A percentile compares a stretch with the other conserved stretches of the same genome.
phyloP scores from a whole-genome alignment of 2,329 filamentous ascomycete species.

The Leptosphaerulina australis region DNA sequence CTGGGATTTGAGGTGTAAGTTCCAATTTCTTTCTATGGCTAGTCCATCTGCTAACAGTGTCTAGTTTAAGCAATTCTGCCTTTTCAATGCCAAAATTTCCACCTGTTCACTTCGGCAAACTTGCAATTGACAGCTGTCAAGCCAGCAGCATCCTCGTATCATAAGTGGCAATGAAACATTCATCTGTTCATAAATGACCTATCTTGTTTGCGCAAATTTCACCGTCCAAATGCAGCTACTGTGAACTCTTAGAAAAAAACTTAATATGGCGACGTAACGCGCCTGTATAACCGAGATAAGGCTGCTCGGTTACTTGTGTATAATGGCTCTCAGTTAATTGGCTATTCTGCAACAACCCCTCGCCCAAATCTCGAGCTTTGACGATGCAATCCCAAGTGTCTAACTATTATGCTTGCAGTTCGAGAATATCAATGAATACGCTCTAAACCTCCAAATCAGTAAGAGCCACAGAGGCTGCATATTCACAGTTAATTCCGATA shows the following conservation, averaged over 20 bases:
- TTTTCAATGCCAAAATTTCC: background rate
- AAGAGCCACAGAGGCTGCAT: background rate
- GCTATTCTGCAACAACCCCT: background rate
- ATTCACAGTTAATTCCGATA: background rate
- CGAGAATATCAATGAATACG: background rate
- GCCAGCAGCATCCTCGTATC: background rate
- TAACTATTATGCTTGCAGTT: background rate
- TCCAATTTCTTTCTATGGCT: background rate
- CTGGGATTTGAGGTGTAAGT: constrained; percentile 65
- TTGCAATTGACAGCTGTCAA: background rate
- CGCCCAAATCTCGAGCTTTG: constrained; percentile 12
- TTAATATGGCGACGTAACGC: background rate
- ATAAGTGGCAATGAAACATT: constrained; percentile 1
- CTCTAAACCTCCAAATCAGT: no score
- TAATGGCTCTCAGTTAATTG: constrained; percentile 17
- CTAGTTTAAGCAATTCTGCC: constrained; percentile 35
- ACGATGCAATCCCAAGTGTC: constrained; percentile 2
- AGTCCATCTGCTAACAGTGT: constrained; percentile 26
- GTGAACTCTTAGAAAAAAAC: background rate
- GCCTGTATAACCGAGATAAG: constrained; percentile 6
- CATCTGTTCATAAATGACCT: background rate
- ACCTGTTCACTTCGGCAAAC: background rate
- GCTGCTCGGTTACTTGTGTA: constrained; percentile 14
- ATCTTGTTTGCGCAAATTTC: background rate
- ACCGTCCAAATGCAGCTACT: background rate